Percentiles rank a stretch among this genome's conserved stretches.
Evolutionary conservation across 164 flowering plant genomes (phyloP).

Genomic region (Taxillus chinensis): DNA sequence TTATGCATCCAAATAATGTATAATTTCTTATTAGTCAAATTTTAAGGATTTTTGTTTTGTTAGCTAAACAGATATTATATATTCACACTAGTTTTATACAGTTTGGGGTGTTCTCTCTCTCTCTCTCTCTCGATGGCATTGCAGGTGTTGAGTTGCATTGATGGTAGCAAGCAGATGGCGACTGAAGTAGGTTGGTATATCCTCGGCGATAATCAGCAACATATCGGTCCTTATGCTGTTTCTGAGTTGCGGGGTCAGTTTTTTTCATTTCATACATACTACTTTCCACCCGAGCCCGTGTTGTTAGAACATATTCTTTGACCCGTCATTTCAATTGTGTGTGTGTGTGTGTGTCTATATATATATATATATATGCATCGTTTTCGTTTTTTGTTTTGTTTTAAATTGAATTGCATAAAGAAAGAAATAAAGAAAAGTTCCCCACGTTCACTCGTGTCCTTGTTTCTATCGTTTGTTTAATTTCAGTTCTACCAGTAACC

Average conservation of each 20-base stretch:
- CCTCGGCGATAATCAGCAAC: slow-evolving; percentile 65
- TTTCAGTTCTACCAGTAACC: slow-evolving; percentile 36
- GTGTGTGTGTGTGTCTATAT: no score
- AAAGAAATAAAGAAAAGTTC: background rate
- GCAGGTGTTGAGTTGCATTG: slow-evolving; percentile 6
- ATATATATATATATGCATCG: no score
- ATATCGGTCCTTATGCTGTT: slow-evolving; percentile 68
- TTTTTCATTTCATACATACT: background rate
- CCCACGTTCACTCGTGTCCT: slow-evolving; percentile 8
- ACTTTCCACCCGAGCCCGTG: no score
- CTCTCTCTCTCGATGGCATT: background rate
- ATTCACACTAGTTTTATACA: no score
- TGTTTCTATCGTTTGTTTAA: slow-evolving; percentile 13
- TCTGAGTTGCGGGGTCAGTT: slow-evolving; percentile 73
- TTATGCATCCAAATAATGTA: no score
- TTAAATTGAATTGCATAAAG: no score
- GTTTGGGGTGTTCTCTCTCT: no score
- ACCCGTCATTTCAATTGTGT: background rate
- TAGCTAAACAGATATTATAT: no score
- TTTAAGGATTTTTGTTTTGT: no score
- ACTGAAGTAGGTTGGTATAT: slow-evolving; percentile 78
- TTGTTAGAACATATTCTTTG: background rate
- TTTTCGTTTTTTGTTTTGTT: no score
- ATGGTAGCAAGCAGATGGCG: slow-evolving; percentile 7
- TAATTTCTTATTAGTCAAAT: no score